These are phyloP conservation scores for Euclidium syriacum DNA, from an alignment of 345 rosid species.

Conservation along the genomic window DNA sequence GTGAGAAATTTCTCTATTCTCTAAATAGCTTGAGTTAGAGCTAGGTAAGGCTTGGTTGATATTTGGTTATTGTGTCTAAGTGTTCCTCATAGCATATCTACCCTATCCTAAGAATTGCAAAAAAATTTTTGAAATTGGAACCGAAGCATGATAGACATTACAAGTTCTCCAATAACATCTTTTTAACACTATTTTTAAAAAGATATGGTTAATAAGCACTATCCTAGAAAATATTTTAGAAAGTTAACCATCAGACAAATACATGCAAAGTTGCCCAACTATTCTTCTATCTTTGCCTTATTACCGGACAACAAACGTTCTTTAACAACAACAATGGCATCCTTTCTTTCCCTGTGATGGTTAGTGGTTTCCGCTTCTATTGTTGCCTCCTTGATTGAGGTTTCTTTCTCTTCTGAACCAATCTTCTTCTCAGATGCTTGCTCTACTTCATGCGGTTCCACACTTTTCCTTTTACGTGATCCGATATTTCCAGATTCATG, in stretches of 20 bases:
- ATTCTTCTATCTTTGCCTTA: constrained; percentile 49
- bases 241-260: background rate
- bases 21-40: no score
- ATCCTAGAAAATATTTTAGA: background rate
- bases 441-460: constrained; percentile 33
- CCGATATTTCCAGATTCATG: constrained; percentile 29
- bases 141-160: no score
- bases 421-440: constrained; percentile 17
- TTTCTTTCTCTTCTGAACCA: constrained; percentile 29
- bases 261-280: background rate
- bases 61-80: no score
- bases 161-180: background rate
- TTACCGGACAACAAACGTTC: constrained; percentile 77
- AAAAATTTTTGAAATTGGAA: no score
- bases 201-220: no score
- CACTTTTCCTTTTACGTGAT: constrained; percentile 15
- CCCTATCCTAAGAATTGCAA: no score
- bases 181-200: background rate
- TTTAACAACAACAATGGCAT: constrained; percentile 68
- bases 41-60: no score
- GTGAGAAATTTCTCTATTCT: no score
- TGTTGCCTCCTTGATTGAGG: constrained; percentile 30
- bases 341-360: constrained; percentile 59
- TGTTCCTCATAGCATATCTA: no score
- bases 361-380: constrained; percentile 32